Percentiles rank a stretch among this genome's conserved stretches.
Evolutionary conservation across 106 monocot species (phyloP).

Genomic region (Platanthera zijinensis): DNA sequence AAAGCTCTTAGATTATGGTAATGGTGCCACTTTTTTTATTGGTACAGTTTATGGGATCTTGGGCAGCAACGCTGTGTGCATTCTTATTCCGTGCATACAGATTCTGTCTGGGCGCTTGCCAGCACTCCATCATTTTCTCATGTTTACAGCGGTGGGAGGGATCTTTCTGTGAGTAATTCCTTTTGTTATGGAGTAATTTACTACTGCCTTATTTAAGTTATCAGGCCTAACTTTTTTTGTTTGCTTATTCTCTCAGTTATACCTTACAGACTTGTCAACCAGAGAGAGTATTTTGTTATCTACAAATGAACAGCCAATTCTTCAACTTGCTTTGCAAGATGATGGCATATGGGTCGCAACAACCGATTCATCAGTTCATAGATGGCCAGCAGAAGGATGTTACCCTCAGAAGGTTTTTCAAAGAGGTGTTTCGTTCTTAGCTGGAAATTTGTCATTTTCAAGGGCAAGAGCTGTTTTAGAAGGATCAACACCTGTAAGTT

Average conservation of each 20-base stretch:
- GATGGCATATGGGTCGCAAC: constrained; percentile 93
- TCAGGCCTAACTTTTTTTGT: constrained; percentile 7
- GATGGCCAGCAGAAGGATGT: constrained; percentile 78
- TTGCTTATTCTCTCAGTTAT: constrained; percentile 52
- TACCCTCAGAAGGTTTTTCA: constrained; percentile 74
- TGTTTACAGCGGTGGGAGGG: constrained; percentile 98
- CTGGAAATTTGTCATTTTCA: constrained; percentile 96
- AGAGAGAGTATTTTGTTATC: constrained; percentile 85
- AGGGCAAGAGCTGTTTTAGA: constrained; percentile 82
- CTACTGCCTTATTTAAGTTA: not conserved
- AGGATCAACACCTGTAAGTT: constrained; percentile 87
- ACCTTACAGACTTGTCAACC: constrained; percentile 84
- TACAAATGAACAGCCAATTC: constrained; percentile 74
- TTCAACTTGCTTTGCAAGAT: constrained; percentile 77
- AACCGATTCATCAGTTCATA: constrained; percentile 81
- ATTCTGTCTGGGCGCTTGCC: constrained; percentile 98
- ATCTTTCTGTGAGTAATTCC: constrained; percentile 65
- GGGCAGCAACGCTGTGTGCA: constrained; percentile 97
- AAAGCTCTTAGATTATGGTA: not conserved
- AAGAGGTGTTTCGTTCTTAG: constrained; percentile 86
- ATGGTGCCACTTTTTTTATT: constrained; percentile 5
- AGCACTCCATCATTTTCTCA: constrained; percentile 80
- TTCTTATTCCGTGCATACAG: constrained; percentile 98
- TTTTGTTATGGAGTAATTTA: not conserved
- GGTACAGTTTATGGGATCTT: constrained; percentile 92